Evolutionary conservation across 78 protist species (phyloP).

Genomic region (Dictyostelium capitatum): DNA sequence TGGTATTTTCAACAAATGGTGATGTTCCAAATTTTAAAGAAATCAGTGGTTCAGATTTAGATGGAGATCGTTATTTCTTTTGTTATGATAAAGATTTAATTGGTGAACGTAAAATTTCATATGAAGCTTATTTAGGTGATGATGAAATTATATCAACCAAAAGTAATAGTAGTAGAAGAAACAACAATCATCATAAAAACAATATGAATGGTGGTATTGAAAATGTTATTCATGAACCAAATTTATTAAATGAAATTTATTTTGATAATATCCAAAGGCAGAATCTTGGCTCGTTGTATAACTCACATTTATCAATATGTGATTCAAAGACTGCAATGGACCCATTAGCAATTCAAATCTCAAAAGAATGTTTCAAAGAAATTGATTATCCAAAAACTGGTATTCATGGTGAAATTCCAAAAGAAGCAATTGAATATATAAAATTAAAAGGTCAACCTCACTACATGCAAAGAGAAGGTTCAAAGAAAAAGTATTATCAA

Average conservation of each 20-base stretch:
- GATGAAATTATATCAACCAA: not conserved
- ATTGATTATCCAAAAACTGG: constrained; percentile 83
- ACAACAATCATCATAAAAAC: no score
- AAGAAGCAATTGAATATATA: not conserved
- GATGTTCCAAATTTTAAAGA: constrained; percentile 60
- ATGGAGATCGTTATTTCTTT: constrained; percentile 82
- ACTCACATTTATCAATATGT: constrained; percentile 47
- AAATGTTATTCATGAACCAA: constrained; percentile 6
- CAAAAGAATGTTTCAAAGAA: constrained; percentile 54
- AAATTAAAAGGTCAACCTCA: not conserved
- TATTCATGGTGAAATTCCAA: constrained; percentile 44
- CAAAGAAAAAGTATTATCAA: not conserved
- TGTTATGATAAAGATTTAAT: constrained; percentile 47
- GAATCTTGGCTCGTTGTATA: constrained; percentile 44
- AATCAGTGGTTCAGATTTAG: constrained; percentile 79
- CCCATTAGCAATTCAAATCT: constrained; percentile 48
- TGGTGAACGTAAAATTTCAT: not conserved
- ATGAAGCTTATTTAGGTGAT: not conserved
- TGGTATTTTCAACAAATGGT: constrained; percentile 66
- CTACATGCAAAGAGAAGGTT: constrained; percentile 2
- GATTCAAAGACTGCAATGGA: no score
- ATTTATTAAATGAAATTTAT: not conserved
- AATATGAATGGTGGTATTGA: no score
- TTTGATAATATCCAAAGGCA: constrained; percentile 7
- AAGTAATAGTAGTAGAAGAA: not conserved